Evolutionary conservation across 306 rosid genomes (phyloP).

Genomic region (Cyclanthera cordifolia): DNA sequence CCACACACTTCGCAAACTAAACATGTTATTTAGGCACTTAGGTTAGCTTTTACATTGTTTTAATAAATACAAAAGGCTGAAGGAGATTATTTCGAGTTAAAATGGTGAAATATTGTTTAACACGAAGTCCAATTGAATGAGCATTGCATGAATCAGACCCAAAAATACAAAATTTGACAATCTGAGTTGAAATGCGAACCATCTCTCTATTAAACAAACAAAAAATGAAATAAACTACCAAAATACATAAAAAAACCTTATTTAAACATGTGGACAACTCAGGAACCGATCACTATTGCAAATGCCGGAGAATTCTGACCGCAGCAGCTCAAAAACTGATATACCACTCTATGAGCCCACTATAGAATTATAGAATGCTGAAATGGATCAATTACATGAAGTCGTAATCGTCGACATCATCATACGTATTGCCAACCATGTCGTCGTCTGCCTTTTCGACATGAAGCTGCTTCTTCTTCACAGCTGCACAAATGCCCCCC

Average conservation of each 20-base stretch:
- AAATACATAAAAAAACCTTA: conserved; percentile 7
- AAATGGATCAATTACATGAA: conserved; percentile 53
- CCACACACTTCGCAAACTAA: no score
- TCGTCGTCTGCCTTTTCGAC: conserved; percentile 83
- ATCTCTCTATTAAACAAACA: conserved; percentile 12
- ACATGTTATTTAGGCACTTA: no score
- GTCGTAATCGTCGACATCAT: conserved; percentile 66
- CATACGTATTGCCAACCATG: conserved; percentile 36
- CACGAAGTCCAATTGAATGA: no score
- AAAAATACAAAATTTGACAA: conserved; percentile 8
- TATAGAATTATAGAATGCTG: not conserved
- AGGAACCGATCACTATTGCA: conserved; percentile 2
- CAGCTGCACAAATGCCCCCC: conserved; percentile 32
- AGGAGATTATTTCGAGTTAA: no score
- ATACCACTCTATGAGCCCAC: not conserved
- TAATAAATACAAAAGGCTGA: no score
- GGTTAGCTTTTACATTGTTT: no score
- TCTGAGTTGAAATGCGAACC: not conserved
- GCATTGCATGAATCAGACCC: no score
- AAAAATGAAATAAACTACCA: not conserved
- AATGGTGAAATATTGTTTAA: no score
- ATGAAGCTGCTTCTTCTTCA: conserved; percentile 76
- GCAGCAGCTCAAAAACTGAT: not conserved
- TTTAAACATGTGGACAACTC: not conserved
- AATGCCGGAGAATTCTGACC: conserved; percentile 6